Evolutionary conservation across 1,139 yeast genomes (phyloP).

Genomic region (Kodamaea plutei): DNA sequence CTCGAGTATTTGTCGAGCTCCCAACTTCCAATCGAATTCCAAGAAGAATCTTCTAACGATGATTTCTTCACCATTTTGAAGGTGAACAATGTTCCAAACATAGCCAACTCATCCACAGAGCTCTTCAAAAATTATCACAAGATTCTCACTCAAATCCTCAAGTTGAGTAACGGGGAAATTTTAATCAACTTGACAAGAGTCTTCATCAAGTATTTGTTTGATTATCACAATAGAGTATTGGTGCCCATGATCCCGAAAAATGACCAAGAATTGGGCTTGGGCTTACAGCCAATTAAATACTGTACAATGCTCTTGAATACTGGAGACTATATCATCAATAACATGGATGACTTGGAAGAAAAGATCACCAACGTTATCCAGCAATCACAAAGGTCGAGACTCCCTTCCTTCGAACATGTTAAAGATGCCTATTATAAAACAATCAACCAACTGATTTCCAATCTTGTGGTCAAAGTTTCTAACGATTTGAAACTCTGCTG

Average conservation of each 20-base stretch:
- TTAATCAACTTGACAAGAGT: constrained; percentile 59
- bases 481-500: constrained; percentile 66
- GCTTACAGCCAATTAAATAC: constrained; percentile 57
- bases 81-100: constrained; percentile 50
- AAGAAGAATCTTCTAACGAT: constrained; percentile 10
- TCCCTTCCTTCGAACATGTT: constrained; percentile 49
- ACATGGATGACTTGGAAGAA: constrained; percentile 73
- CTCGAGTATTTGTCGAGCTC: constrained; percentile 53
- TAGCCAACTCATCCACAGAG: constrained; percentile 82
- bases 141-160: constrained; percentile 68
- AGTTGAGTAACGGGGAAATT: constrained; percentile 67
- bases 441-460: constrained; percentile 55
- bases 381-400: constrained; percentile 27
- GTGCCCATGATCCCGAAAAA: constrained; percentile 52
- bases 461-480: constrained; percentile 56
- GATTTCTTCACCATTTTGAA: constrained; percentile 33
- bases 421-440: constrained; percentile 55
- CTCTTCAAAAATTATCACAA: constrained; percentile 74
- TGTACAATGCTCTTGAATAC: constrained; percentile 78
- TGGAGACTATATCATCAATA: constrained; percentile 81
- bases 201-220: constrained; percentile 63
- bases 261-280: constrained; percentile 19
- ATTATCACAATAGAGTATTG: constrained; percentile 61
- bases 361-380: constrained; percentile 50
- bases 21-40: constrained; percentile 38